Evolutionary conservation across 1,284 basidiomycete genomes (phyloP), one percentile per base, ranked within the genome.

Genomic region (Apiotrichum laibachii): DNA sequence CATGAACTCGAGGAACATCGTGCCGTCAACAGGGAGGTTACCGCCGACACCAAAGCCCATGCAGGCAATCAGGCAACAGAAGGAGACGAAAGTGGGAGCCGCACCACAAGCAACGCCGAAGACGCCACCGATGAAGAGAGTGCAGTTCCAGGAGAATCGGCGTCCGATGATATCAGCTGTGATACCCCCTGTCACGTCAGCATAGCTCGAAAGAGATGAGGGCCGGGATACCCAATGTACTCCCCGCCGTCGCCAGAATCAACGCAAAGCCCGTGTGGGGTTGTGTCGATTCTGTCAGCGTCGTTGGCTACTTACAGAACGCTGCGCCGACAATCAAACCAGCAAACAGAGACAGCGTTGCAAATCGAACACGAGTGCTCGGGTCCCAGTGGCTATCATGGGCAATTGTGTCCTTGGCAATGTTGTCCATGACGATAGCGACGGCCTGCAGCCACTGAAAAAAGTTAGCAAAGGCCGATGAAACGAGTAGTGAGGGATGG

Each of bases 41-140:
- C 85, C 81, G 61, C 85, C 82, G 48, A 84, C 75, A 39, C 84
- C 85, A 59, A 87, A 82, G 31, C 85, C 84, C 60, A 83, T 68
- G 59, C 80, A 82, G 11, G 82, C 59, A 21, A 63, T 55, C 42
- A 63, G 34, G 47, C 44, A 39, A 34, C 56, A 62, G 48, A 63
- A 48, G 40, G 79, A 72, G 34, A 80, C 74, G 67, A 86, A 86
- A 67, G 80, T 83, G 8, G 79, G 75, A 13, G 84, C 80, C 2
- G 79, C 83, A 21, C 84, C 86, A 1, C 84, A 81, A 1, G 82
- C 82, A 50, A 86, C 77, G 16, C 85, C 85, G 64, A 87, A 86
- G 0, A 85, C 70, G 37, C 83, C 84, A 31, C 80, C 80, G 51
- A 87, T 73, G 67, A 86, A 82, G 22, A 87, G 76, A 0, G 86